phyloP scores from a whole-genome alignment of 257 asterid genomes.

The Solanum bulbocastanum region DNA sequence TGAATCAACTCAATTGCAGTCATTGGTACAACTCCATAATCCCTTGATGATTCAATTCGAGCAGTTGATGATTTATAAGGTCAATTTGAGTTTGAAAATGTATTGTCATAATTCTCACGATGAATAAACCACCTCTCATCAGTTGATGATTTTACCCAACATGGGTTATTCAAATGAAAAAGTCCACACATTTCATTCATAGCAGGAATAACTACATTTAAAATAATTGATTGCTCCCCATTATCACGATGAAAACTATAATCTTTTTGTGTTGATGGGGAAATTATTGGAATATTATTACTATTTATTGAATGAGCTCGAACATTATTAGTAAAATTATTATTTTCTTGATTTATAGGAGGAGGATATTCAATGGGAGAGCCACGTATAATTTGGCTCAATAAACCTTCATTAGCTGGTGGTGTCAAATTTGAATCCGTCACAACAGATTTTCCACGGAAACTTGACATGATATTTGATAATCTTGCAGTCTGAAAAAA shows the following conservation, averaged over 20 bases:
- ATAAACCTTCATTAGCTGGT: neutral
- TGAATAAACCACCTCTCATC: constrained; percentile 37
- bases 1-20: constrained; percentile 32
- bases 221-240: constrained; percentile 20
- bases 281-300: neutral
- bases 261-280: neutral
- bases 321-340: neutral
- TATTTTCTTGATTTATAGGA: neutral
- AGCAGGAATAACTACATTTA: constrained; percentile 32
- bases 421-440: neutral
- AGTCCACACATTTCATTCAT: constrained; percentile 48
- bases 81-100: constrained; percentile 25
- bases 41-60: constrained; percentile 55
- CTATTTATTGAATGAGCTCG: neutral
- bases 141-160: constrained; percentile 33
- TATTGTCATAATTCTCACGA: constrained; percentile 37
- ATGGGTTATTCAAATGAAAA: constrained; percentile 38
- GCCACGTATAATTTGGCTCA: constrained; percentile 8
- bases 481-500: constrained; percentile 23
- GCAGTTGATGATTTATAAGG: constrained; percentile 21
- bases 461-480: constrained; percentile 16
- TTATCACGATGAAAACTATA: constrained; percentile 3
- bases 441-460: constrained; percentile 13
- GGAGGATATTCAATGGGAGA: constrained; percentile 4
- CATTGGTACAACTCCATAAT: constrained; percentile 45